Evolutionary conservation across 1,284 basidiomycete genomes (phyloP).

Genomic region (Pascua guehoae): DNA sequence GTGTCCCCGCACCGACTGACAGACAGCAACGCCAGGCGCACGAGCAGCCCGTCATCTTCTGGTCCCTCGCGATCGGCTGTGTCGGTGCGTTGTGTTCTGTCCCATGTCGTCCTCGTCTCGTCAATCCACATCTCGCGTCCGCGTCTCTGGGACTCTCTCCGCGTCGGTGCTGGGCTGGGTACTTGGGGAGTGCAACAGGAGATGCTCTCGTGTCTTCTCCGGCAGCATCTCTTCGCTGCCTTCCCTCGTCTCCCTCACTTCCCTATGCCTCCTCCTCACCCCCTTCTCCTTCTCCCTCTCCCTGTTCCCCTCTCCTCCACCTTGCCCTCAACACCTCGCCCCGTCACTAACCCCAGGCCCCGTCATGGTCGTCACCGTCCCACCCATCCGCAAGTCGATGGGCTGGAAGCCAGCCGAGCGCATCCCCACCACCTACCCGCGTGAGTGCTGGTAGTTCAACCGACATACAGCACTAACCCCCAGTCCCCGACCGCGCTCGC

Average conservation of each 20-base stretch:
- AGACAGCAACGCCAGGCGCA: constrained; percentile 74
- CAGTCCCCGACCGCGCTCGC: constrained; percentile 43
- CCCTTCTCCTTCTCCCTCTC: neutral
- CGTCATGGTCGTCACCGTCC: constrained; percentile 68
- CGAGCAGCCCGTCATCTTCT: constrained; percentile 89
- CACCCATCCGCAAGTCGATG: constrained; percentile 67
- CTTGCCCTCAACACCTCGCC: no score
- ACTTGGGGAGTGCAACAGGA: no score
- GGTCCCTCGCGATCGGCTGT: constrained; percentile 70
- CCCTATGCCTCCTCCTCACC: no score
- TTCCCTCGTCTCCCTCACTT: no score
- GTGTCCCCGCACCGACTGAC: constrained; percentile 3
- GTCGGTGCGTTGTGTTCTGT: constrained; percentile 26
- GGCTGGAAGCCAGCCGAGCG: constrained; percentile 72
- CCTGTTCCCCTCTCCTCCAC: no score
- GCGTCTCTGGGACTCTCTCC: no score
- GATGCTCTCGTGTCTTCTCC: no score
- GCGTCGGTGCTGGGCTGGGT: no score
- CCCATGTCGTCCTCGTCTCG: neutral
- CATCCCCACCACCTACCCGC: constrained; percentile 78
- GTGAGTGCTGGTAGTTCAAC: constrained; percentile 57
- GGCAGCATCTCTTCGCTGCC: no score
- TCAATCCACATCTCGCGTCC: no score
- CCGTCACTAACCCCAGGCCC: constrained; percentile 57
- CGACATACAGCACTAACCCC: neutral